Evolutionary conservation across 2,329 filamentous ascomycete genomes (phyloP).

Genomic region (Aspergillus neotritici): DNA sequence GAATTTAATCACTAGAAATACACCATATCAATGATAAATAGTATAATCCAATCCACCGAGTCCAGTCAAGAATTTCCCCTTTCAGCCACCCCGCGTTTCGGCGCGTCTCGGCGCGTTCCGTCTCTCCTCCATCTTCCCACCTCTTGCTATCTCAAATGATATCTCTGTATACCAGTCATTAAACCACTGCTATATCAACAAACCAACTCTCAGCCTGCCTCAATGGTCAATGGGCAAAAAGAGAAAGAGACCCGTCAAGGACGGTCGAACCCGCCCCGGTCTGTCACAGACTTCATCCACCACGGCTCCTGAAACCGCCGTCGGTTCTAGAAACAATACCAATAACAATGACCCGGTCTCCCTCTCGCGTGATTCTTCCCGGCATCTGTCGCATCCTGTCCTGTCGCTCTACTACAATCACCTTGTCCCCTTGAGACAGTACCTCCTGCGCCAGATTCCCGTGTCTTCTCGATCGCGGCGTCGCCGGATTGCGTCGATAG

Average conservation of each 20-base stretch:
- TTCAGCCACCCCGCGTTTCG: too few relatives aligned
- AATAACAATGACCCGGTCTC: constrained; percentile 2
- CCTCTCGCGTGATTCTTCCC: too few relatives aligned
- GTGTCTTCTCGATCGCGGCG: constrained; percentile 54
- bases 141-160: too few relatives aligned
- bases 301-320: constrained; percentile 6
- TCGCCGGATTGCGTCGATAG: constrained; percentile 39
- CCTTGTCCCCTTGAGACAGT: constrained; percentile 63
- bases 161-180: too few relatives aligned
- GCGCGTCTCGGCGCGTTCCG: too few relatives aligned
- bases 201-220: too few relatives aligned
- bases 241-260: constrained; percentile 37
- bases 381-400: constrained; percentile 50
- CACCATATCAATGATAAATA: too few relatives aligned
- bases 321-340: constrained; percentile 15
- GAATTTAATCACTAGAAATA: too few relatives aligned
- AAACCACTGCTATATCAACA: too few relatives aligned
- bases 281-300: constrained; percentile 24
- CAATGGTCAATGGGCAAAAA: constrained; percentile 33
- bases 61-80: too few relatives aligned
- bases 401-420: constrained; percentile 63
- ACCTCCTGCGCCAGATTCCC: constrained; percentile 62
- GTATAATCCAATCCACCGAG: too few relatives aligned
- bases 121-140: too few relatives aligned
- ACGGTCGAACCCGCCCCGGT: constrained; percentile 9